phyloP scores from a whole-genome alignment of 2,329 filamentous ascomycete genomes.

The Xylariales sp. region DNA sequence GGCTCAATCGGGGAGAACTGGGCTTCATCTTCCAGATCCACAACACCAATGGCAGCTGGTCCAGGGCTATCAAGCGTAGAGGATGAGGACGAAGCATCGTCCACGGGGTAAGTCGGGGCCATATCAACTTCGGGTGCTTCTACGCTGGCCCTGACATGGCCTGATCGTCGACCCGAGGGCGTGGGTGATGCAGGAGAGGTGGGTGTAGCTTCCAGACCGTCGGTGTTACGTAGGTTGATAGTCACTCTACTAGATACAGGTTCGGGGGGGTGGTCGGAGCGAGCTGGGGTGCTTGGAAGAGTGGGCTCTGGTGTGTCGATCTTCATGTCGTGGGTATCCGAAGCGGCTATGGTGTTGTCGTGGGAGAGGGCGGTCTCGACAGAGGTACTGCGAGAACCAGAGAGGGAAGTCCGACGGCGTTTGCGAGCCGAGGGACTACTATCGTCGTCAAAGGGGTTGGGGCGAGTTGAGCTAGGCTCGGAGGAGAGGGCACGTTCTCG shows the following conservation, averaged over 20 bases:
- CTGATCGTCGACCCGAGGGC: slow-evolving; percentile 41
- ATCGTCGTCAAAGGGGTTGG: slow-evolving; percentile 73
- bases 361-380: slow-evolving; percentile 56
- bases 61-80: slow-evolving; percentile 59
- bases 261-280: slow-evolving; percentile 52
- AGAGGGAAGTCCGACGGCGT: slow-evolving; percentile 69
- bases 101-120: slow-evolving; percentile 43
- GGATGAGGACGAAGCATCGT: slow-evolving; percentile 52
- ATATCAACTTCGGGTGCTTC: slow-evolving; percentile 58
- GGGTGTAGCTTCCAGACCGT: slow-evolving; percentile 54
- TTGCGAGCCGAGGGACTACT: slow-evolving; percentile 65
- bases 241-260: slow-evolving; percentile 69
- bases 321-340: slow-evolving; percentile 54
- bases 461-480: slow-evolving; percentile 71
- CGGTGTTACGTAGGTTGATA: slow-evolving; percentile 66
- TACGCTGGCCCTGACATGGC: slow-evolving; percentile 58
- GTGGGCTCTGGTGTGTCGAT: slow-evolving; percentile 54
- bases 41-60: slow-evolving; percentile 57
- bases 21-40: slow-evolving; percentile 51
- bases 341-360: slow-evolving; percentile 48
- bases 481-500: slow-evolving; percentile 70
- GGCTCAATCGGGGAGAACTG: slow-evolving; percentile 51
- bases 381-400: slow-evolving; percentile 66
- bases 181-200: slow-evolving; percentile 59
- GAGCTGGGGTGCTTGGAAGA: slow-evolving; percentile 56